Conservation (phyloP, 192 early-diverging fungal genomes). For the Pilobolus umbonatus region DNA sequence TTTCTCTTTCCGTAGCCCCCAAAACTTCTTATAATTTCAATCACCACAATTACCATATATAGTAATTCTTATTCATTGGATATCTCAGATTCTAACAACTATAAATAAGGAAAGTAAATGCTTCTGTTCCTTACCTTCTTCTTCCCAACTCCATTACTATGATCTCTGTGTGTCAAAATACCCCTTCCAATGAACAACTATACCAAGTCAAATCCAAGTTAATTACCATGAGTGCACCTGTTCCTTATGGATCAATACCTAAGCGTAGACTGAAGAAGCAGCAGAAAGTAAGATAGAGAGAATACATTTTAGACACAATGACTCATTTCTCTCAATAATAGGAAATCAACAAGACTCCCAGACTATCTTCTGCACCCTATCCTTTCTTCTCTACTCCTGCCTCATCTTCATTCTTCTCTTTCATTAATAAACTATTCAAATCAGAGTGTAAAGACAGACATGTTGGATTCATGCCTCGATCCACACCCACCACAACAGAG, state of each 20-base stretch:
- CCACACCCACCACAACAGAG: not conserved
- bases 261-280: not conserved
- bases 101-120: too few relatives aligned
- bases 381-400: conserved; percentile 1
- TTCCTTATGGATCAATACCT: conserved; percentile 12
- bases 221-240: too few relatives aligned
- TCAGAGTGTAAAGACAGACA: not conserved
- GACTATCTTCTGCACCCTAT: conserved; percentile 11
- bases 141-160: too few relatives aligned
- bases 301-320: not conserved
- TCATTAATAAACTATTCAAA: not conserved
- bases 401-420: conserved; percentile 1
- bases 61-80: too few relatives aligned
- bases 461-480: not conserved
- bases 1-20: too few relatives aligned
- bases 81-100: too few relatives aligned
- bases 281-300: not conserved
- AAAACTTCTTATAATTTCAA: too few relatives aligned
- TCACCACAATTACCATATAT: too few relatives aligned
- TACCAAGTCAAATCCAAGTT: too few relatives aligned
- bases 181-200: too few relatives aligned
- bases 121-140: too few relatives aligned
- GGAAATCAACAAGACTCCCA: not conserved
- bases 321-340: not conserved
- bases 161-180: too few relatives aligned